Evolutionary conservation across 1,284 basidiomycete genomes (phyloP).

Genomic region (Sporisorium graminicola): DNA sequence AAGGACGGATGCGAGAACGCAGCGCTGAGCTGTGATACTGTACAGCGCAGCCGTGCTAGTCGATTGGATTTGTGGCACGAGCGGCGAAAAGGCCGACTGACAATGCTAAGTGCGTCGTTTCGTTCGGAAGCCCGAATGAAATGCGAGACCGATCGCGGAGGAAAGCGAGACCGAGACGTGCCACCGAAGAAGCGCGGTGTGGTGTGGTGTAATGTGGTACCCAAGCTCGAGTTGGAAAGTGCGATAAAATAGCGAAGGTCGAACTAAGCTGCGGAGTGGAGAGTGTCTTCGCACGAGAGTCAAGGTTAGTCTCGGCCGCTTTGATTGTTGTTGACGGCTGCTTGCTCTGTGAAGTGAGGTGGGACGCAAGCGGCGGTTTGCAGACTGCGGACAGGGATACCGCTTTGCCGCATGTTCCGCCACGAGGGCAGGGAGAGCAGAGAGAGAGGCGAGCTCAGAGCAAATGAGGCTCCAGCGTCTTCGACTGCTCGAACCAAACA

Average conservation of each 20-base stretch:
- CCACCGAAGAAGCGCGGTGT: background rate
- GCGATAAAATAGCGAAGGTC: constrained; percentile 1
- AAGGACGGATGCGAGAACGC: background rate
- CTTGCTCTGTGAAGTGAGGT: background rate
- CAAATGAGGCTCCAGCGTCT: too few relatives aligned
- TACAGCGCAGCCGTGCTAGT: background rate
- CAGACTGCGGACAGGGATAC: background rate
- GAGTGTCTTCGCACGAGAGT: background rate
- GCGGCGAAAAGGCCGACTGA: background rate
- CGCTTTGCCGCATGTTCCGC: too few relatives aligned
- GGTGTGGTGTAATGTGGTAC: constrained; percentile 3
- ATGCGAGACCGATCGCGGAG: constrained; percentile 1
- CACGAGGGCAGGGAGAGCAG: too few relatives aligned
- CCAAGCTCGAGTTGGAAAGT: background rate
- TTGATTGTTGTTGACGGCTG: constrained; percentile 1
- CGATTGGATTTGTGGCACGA: too few relatives aligned
- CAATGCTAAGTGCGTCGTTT: background rate
- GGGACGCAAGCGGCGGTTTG: background rate
- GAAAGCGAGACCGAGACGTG: constrained; percentile 2
- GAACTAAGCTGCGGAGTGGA: background rate
- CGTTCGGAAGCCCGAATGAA: background rate
- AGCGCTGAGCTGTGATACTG: background rate
- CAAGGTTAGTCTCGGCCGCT: background rate
- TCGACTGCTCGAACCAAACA: too few relatives aligned
- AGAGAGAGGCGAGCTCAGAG: too few relatives aligned